Base-by-base conservation (phyloP, 176 grass and related monocot species). In the Zea luxurians region DNA sequence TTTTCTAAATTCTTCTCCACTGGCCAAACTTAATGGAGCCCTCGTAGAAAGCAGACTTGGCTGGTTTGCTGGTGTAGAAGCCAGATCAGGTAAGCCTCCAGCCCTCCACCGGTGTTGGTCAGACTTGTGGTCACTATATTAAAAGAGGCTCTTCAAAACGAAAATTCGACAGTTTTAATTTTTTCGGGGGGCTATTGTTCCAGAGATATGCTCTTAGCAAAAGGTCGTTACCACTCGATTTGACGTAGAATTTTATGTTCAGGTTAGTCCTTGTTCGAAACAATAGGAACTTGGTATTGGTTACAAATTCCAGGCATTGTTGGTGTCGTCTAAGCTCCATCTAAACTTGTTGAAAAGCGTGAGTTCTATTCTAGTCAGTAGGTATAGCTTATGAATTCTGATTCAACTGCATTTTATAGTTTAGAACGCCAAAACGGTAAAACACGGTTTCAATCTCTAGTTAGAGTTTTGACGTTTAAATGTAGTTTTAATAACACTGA, bases 211-310 rank as follows among this genome's bases (percentile, higher is more conserved):
- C 92, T 64, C 85, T 99, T 34, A 93, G 82, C 84, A 99, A 99
- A 83, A 90, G 92, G 11, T 90, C 90, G 12, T 90, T 95, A 66
- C 96, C 96, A 54, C 90, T 99, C 18, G 96, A 99, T 82, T n/a
- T n/a, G n/a, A n/a, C n/a, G 91, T 99, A 83, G 92, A 99, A 76
- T 99, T 99, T 90, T 92, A 99, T 73, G 85, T 99, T 81, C 95
- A 95, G 95, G 95, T 98, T 84, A 77, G 79, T 85, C 86, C 54
- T 58, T 86, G 18, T 50, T 80, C 10, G 58, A 61, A 66, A 67
- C 42, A 64, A 37, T 48, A 64, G 10, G 37, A 72, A 45, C 74
- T 45, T 52, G 41, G 12, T 78, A 64, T 7, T 44, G 63, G 6
- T 69, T 75, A 46, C 74, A 64, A 20, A 8, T 78, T 63, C 20